A percentile compares a stretch with the other conserved stretches of the same genome.
These are phyloP conservation scores for Russula griseocarnosa DNA, from an alignment of 768 basidiomycete species.

Conservation along the genomic window DNA sequence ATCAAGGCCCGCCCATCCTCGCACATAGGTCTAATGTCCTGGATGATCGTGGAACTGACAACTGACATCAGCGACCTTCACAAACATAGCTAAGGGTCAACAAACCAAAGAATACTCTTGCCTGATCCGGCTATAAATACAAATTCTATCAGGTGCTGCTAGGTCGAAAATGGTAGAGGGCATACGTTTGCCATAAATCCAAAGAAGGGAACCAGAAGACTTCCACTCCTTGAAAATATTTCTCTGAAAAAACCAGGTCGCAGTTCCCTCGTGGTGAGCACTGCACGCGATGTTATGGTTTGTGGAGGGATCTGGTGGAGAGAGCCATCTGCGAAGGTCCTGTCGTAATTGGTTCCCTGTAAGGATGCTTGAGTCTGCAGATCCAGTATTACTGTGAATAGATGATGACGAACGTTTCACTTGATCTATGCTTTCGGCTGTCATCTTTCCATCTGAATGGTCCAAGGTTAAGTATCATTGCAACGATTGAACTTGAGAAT, in stretches of 20 bases:
- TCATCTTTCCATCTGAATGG: background rate
- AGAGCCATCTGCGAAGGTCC: background rate
- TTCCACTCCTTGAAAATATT: background rate
- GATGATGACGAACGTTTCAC: background rate
- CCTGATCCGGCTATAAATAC: background rate
- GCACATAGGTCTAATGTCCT: background rate
- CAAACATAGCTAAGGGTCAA: background rate
- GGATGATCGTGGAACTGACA: background rate
- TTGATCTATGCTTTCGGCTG: background rate
- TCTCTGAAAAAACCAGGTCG: background rate
- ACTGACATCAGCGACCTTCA: background rate
- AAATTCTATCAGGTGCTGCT: background rate
- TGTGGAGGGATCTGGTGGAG: slow-evolving; percentile 1
- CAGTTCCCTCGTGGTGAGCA: background rate
- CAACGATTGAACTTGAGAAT: no score
- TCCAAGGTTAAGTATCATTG: no score
- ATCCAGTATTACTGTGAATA: background rate
- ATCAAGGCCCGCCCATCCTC: background rate
- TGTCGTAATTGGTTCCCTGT: slow-evolving; percentile 1
- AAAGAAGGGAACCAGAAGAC: background rate
- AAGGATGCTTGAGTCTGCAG: background rate
- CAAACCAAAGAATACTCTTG: background rate
- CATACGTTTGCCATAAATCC: slow-evolving; percentile 4
- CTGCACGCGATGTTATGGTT: background rate
- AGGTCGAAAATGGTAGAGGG: background rate